These are phyloP conservation scores for Arbutus unedo DNA, from an alignment of 148 eudicot species.

Conservation along the genomic window DNA sequence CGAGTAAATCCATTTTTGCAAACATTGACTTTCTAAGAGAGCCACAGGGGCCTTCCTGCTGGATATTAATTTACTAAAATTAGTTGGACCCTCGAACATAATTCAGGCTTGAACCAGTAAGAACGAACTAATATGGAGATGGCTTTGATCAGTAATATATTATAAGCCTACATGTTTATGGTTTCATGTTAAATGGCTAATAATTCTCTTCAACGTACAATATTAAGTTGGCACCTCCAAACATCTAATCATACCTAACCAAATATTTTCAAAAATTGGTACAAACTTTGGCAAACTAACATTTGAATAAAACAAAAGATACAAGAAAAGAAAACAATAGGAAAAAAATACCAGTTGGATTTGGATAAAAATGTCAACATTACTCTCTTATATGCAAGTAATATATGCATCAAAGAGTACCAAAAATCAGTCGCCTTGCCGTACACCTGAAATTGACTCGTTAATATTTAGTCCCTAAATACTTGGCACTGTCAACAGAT, in stretches of 20 bases:
- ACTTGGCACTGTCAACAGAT: not conserved
- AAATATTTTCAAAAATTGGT: not conserved
- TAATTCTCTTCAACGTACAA: not conserved
- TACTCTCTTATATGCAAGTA: not conserved
- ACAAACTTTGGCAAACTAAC: not conserved
- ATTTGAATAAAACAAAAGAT: not conserved
- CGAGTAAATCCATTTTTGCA: not conserved
- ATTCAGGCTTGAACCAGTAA: conserved; percentile 1
- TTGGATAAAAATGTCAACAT: not conserved
- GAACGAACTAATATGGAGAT: not conserved
- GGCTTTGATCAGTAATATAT: not conserved
- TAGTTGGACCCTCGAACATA: not conserved
- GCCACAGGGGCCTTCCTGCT: not conserved
- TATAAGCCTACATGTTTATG: not conserved
- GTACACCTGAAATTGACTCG: not conserved
- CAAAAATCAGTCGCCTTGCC: not conserved
- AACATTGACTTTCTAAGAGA: not conserved
- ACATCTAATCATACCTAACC: not conserved
- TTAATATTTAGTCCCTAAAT: not conserved
- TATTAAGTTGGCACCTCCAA: not conserved
- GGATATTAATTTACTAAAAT: not conserved
- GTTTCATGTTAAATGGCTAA: not conserved
- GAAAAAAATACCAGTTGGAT: not conserved
- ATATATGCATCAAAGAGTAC: not conserved
- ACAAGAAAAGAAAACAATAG: not conserved